Base-by-base conservation (phyloP, 768 basidiomycete genomes). In the Fibroporia radiculosa region DNA sequence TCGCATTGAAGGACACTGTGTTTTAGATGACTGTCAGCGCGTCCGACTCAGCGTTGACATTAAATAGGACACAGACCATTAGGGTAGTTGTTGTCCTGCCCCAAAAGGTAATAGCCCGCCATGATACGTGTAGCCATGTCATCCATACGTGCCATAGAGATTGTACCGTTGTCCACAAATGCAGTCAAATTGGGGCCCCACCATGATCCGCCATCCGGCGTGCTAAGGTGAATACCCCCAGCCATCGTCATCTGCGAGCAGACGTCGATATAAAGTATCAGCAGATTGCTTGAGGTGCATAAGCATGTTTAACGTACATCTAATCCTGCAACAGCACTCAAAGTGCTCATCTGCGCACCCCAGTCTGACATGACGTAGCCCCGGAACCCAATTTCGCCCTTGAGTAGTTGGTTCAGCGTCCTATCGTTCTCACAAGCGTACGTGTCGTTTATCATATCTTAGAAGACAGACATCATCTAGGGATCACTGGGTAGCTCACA, bases 91-190 rank as follows among this genome's bases (percentile, higher is more conserved):
- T 69, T 57, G 12, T 92, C 82, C 63, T 89, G 85, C 26, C 69
- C 66, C 35, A 84, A 69, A 41, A 75, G 63, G 55, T 81, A 88
- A 75, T 78, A 91, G 0, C 70, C 65, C 3, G 86, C 82, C 20
- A 91, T 58, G 53, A 92, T 82, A 24, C 89, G 80, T 6, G 75
- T 80, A 4, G 83, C 88, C 85, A 91, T 90, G 57, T 93, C 89
- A 44, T 82, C 78, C 5, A 86, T 62, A 4, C 86, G 76, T 3
- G 69, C 56, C 50, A 72, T 67, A 0, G 83, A 71, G 42, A 93
- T 84, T 2, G 77, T 80, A 29, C 80, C 80, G 58, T 91, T 85
- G 37, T 72, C 63, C 13, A 93, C 86, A 38, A 71, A 80, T 22
- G 67, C 67, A 1, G 80, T 82, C 25, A 91, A 70, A 58, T 82